Evolutionary conservation across 2,329 filamentous ascomycete genomes (phyloP).

Genomic region (Calonectria honghensis): DNA sequence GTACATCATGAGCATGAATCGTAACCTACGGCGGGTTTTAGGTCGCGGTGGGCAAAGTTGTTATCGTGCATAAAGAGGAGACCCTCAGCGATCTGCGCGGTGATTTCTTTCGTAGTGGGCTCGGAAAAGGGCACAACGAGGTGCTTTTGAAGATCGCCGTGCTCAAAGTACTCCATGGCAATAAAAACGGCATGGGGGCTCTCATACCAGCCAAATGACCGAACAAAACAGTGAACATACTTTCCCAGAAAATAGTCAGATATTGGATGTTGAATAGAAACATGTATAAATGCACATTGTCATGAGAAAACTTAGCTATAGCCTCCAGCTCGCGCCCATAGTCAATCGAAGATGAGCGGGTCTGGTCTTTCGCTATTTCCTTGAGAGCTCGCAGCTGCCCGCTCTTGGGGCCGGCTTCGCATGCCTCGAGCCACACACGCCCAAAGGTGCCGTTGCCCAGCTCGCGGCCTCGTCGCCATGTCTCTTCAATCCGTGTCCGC

Average conservation of each 20-base stretch:
- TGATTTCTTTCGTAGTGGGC: background rate
- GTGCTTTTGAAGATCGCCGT: slow-evolving; percentile 22
- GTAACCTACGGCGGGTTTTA: slow-evolving; percentile 16
- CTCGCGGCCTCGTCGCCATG: background rate
- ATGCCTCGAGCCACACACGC: slow-evolving; percentile 19
- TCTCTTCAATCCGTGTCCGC: background rate
- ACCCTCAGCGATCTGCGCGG: background rate
- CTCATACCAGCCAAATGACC: slow-evolving; percentile 24
- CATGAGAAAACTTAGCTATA: slow-evolving; percentile 20
- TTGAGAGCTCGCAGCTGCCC: slow-evolving; percentile 19
- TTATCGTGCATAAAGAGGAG: slow-evolving; percentile 23
- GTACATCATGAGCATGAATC: background rate
- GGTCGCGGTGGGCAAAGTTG: slow-evolving; percentile 15
- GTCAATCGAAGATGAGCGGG: background rate
- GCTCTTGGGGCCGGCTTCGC: background rate
- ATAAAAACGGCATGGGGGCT: slow-evolving; percentile 18
- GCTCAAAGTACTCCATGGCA: slow-evolving; percentile 18
- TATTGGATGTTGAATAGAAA: background rate
- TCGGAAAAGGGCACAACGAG: background rate
- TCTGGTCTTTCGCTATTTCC: slow-evolving; percentile 11
- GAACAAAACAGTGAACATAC: slow-evolving; percentile 21
- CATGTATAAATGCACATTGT: background rate
- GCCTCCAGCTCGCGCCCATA: slow-evolving; percentile 26
- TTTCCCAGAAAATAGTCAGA: background rate
- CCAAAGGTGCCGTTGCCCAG: slow-evolving; percentile 20